Evolutionary conservation across 495 filamentous ascomycete species (phyloP), one percentile per base, ranked within the genome.

Genomic region (Achaetomiella virescens): DNA sequence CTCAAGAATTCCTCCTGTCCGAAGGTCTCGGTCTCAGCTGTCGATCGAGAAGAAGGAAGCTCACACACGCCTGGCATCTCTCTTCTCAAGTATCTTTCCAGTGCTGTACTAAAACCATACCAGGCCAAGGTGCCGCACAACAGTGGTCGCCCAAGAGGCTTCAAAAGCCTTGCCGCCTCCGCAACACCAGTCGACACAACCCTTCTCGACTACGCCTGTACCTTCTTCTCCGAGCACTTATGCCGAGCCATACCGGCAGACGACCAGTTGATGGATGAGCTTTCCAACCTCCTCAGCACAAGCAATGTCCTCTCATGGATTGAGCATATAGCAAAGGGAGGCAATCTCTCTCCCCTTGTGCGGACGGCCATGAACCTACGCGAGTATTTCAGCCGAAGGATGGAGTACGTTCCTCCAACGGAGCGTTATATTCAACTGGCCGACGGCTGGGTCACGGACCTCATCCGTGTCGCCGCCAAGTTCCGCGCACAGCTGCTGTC

Each of bases 391-490:
- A 31, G 24, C 6, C 43, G 60, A 6, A 54, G 65, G 43, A 48
- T 44, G 20, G 59, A 67, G 37, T 61, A 67, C 41, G 55, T 61
- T 3, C 52, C 64, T 22, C 59, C 59, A 24, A 60, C 60, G 10
- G 62, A 70, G 22, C 54, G 48, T 11, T 48, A 52, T 1, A 12
- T 62, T 6, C 48, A 54, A 7, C 29, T 59, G 20, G 15, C 66
- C 1, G 59, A 64, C 22, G 43, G 46, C 18, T 72, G 69, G 69
- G 58, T 58, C 18, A 67, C 58, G 22, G 71, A 73, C 29, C 50
- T 72, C 36, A 62, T 67, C 18, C 66, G 69, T 7, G 61, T 73
- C 9, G 58, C 62, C 9, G 65, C 63, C 38, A 70, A 67, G 44
- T 73, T 73, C 48, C 41, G 58, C 12, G 33, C 53, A 4, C 59